Base-by-base conservation (phyloP, 352 stramenopile species). In the Globisporangium iwayamae region DNA sequence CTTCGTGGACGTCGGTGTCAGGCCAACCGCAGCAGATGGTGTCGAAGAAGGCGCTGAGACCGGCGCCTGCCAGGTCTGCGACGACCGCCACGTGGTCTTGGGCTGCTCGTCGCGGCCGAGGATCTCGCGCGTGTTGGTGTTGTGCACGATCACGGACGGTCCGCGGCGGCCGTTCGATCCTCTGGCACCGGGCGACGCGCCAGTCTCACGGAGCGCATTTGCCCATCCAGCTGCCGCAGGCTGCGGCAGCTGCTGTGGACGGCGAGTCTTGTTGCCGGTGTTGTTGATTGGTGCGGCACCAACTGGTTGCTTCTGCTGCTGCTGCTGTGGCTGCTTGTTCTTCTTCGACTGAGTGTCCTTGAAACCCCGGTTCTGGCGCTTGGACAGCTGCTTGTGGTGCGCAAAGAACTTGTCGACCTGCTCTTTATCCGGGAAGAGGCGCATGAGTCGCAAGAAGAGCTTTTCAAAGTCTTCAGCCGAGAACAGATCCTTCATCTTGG, bases 391-490 rank as follows among this genome's bases (percentile, higher is more conserved):
- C 38, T 81, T 81, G 60, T 93, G 84, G 62, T 87, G 78, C 50
- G 65, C 63, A 56, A 90, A 79, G 48, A 93, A 86, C 45, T 75
- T 70, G 47, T 87, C 71, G 9, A 91, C 75, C 58, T 91, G 84
- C 28, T 80, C 66, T 45, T 76, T 75, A 56, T 93, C 81, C 1
- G 84, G 84, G 5, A 79, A 90, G 13, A 93, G 54, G 32, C 75
- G 74, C 83, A 95, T 93, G 18, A 95, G 71, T 53, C 78, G 81
- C 9, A 93, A 43, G n/a, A 95, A 93, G 25, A 93, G 74, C 65
- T 85, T 74, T 45, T 81, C 71, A 63, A 95, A 95, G 22, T 92
- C 78, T 0, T 73, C 53, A 1, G 74, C 51, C 1, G 72, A 79
- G 41, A 95, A 93, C 72, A 85, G 75, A 14, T 74, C 60, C 32